Evolutionary conservation across 495 filamentous ascomycete species (phyloP).

Genomic region (Penicillium crystallinum): DNA sequence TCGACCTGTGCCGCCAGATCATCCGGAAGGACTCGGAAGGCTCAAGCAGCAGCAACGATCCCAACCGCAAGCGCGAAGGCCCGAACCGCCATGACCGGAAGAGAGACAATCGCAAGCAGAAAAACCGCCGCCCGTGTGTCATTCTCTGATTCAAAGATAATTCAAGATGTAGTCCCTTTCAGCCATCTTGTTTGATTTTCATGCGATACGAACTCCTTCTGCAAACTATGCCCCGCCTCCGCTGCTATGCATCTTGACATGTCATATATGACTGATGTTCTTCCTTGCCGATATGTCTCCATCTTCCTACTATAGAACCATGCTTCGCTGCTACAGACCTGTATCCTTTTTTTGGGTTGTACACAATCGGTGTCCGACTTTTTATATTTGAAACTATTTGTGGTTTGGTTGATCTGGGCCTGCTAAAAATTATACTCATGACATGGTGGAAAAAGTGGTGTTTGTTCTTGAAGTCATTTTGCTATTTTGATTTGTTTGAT

Average conservation of each 20-base stretch:
- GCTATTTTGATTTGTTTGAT: neutral
- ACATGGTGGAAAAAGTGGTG: conserved; percentile 15
- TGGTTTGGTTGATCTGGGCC: conserved; percentile 14
- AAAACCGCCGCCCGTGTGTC: conserved; percentile 36
- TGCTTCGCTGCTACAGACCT: conserved; percentile 17
- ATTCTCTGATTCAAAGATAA: conserved; percentile 30
- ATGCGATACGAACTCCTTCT: conserved; percentile 3
- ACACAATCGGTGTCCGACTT: conserved; percentile 5
- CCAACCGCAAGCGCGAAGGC: conserved; percentile 34
- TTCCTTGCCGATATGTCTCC: conserved; percentile 19
- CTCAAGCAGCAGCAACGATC: conserved; percentile 40
- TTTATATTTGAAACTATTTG: conserved; percentile 10
- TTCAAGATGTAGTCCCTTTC: neutral
- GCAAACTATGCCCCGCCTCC: neutral
- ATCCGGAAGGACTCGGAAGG: conserved; percentile 63
- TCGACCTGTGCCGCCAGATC: conserved; percentile 90
- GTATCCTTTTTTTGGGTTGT: conserved; percentile 15
- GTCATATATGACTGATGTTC: conserved; percentile 19
- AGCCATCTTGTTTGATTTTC: conserved; percentile 8
- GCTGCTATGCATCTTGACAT: conserved; percentile 20
- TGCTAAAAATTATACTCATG: conserved; percentile 14
- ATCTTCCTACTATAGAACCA: conserved; percentile 19
- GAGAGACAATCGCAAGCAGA: conserved; percentile 24
- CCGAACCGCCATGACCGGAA: conserved; percentile 30
- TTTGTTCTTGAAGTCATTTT: conserved; percentile 10